Percentiles rank a stretch among this genome's conserved stretches.
These are phyloP conservation scores for Salix brachista DNA, from an alignment of 345 rosid genomes.

Conservation along the genomic window DNA sequence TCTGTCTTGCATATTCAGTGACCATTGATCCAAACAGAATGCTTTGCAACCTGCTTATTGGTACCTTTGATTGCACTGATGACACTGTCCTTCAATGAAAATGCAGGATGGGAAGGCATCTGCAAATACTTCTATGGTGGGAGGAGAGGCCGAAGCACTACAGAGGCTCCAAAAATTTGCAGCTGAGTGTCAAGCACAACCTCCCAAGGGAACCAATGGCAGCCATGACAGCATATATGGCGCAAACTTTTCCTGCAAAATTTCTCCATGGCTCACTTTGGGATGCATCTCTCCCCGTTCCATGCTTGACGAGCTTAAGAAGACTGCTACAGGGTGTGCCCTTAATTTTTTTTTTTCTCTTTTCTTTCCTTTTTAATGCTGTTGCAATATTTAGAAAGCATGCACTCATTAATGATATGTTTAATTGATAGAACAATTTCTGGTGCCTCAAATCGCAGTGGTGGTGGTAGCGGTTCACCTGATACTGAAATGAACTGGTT, in stretches of 20 bases:
- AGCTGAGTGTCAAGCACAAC: conserved; percentile 74
- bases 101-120: conserved; percentile 63
- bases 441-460: conserved; percentile 25
- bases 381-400: neutral
- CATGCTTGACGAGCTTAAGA: conserved; percentile 92
- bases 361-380: neutral
- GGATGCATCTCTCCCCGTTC: conserved; percentile 93
- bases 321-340: conserved; percentile 54
- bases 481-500: conserved; percentile 71
- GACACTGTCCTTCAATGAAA: conserved; percentile 6
- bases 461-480: conserved; percentile 36
- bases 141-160: conserved; percentile 95
- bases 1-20: neutral
- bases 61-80: conserved; percentile 1
- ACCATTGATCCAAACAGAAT: neutral
- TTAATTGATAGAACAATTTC: conserved; percentile 29
- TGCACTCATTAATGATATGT: neutral
- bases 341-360: neutral
- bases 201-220: conserved; percentile 56
- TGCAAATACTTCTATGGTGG: conserved; percentile 57
- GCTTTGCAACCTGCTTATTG: neutral
- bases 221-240: conserved; percentile 63
- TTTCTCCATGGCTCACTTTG: conserved; percentile 87
- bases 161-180: conserved; percentile 71
- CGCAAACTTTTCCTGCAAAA: conserved; percentile 92